Percentiles rank a stretch among this genome's conserved stretches.
These are phyloP conservation scores for Aspergillus funiculosus DNA, from an alignment of 495 filamentous ascomycete genomes.

Conservation along the genomic window DNA sequence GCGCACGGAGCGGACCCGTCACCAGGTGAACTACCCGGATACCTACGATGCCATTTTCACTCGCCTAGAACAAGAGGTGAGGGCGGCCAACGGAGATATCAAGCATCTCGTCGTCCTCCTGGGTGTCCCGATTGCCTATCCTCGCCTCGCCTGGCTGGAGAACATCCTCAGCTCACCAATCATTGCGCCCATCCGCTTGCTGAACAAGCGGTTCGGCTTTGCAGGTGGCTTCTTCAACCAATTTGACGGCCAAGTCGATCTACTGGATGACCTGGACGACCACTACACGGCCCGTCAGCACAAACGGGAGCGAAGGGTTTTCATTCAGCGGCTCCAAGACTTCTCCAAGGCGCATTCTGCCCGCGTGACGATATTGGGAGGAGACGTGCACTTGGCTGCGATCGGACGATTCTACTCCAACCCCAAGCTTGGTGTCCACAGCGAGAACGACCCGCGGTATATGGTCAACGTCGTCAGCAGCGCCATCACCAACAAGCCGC, in stretches of 20 bases:
- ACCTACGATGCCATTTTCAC: conserved; percentile 81
- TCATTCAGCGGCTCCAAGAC: conserved; percentile 69
- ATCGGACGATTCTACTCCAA: conserved; percentile 71
- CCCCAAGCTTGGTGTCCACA: conserved; percentile 53
- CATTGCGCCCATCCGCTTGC: conserved; percentile 76
- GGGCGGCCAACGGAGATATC: conserved; percentile 54
- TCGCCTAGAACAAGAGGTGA: conserved; percentile 60
- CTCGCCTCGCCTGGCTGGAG: conserved; percentile 87
- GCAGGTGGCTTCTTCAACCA: conserved; percentile 84
- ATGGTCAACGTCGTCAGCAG: conserved; percentile 70
- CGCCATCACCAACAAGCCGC: conserved; percentile 92
- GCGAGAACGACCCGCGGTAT: conserved; percentile 61
- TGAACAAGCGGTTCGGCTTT: conserved; percentile 87
- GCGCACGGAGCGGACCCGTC: conserved; percentile 83
- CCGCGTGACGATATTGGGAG: conserved; percentile 78
- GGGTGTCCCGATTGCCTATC: conserved; percentile 92
- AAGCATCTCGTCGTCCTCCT: conserved; percentile 81
- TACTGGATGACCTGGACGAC: conserved; percentile 90
- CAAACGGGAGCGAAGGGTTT: conserved; percentile 73
- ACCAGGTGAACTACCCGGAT: conserved; percentile 85
- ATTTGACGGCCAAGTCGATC: conserved; percentile 85
- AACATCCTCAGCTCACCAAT: conserved; percentile 81
- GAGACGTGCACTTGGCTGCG: conserved; percentile 72
- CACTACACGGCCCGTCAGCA: conserved; percentile 91
- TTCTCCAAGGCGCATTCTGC: conserved; percentile 65